Evolutionary conservation across 371 early-diverging fungal genomes (phyloP), one percentile per base, ranked within the genome.

Genomic region (Apophysomyces variabilis): DNA sequence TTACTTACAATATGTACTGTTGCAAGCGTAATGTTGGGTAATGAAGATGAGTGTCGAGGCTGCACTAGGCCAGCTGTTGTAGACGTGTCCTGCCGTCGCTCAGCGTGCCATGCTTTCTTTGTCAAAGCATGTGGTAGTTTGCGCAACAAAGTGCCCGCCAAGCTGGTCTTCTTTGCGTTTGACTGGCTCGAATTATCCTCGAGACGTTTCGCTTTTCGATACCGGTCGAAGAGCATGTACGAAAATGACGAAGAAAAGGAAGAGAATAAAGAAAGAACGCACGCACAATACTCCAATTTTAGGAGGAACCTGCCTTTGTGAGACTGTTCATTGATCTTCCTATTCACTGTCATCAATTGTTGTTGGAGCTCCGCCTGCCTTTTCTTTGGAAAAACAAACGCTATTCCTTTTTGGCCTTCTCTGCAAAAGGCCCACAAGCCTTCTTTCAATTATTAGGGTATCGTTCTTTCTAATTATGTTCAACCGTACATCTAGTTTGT

Each of bases 11-110:
- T 59, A 7, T 45, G 36, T 26, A 62, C 58, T 16, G 44, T 59
- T 62, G 18, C 60, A 64, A 61, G 64, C 35, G 64, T 59, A 44
- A 70, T 74, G 46, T 78, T 78, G 32, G 82, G 82, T 63, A 78
- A 62, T 9, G 78, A 78, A n/a, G 77, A 50, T 14, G 79, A 78
- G 37, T 70, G 73, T 47, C 82, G 76, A 38, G 82, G 77, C 11
- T 66, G 70, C 13, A 68, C 64, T 14, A 60, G 54, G 38, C 54
- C 43, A n/a, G 58, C 38, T 38, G 61, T 44, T 14, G 38, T 26
- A 35, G 38, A 59, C 16, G 37, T 58, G 39, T 67, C 60, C 35
- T 64, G 39, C 14, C 54, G 58, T 61, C 46, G 56, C 11, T 64
- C 41, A 41, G 62, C 45, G 14, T 65, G 61, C 63, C 71, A 67